Base-by-base conservation (phyloP, 108 stramenopile species). In the Asterionellopsis glacialis region DNA sequence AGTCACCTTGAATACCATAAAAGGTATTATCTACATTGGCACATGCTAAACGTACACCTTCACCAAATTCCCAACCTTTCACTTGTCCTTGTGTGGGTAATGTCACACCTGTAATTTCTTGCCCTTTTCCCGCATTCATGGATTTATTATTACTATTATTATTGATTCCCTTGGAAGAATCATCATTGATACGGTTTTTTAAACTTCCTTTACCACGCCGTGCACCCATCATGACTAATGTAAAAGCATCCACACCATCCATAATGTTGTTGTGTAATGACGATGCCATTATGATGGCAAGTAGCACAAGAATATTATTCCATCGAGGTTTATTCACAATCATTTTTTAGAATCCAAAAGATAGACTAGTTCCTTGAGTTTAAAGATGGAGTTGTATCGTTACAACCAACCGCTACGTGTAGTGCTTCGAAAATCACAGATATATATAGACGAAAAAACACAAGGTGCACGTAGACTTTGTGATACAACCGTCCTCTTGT, bases 41-140 rank as follows among this genome's bases (percentile, higher is more conserved):
- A 50, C 84, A 83, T 14, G 81, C 87, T 52, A 91, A 73, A n/a
- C 65, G 64, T 44, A 66, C 57, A 28, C 73, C 74, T 25, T 76
- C 81, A 4, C 90, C 90, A 69, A 91, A 91, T 59, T 84, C 90
- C 90, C 90, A 91, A 24, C 90, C 90, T 65, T 81, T 81, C 42
- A 91, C 61, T 45, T 54, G 71, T 24, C 59, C 84, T 49, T 75
- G 33, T 19, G 79, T 74, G 42, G 90, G 90, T 42, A 91, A 53
- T 5, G 84, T 86, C 0, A 91, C 90, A 19, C 90, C 90, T 5
- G 87, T 91, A 43, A 91, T 91, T 75, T 91, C 90, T 72, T 91
- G 90, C 6, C 90, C 87, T 57, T 63, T 72, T 9, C 90, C 86
- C 39, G 70, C 60, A 59, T 85, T 85, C 41, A 78, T 39, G 15